Conservation (phyloP, 768 basidiomycete species). For the Boletus bicolor region DNA sequence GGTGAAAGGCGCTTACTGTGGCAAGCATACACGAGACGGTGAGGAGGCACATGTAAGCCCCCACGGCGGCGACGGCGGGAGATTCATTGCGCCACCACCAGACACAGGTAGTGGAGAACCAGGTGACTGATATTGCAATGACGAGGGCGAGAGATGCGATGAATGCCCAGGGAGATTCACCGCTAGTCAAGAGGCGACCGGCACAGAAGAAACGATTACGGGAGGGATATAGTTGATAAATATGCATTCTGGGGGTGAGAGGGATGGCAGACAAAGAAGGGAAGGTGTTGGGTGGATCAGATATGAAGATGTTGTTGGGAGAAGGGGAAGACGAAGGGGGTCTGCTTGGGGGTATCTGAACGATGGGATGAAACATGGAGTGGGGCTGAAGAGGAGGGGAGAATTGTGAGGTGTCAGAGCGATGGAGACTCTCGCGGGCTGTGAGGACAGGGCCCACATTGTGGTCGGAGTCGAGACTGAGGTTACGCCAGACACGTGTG, state of each 20-base stretch:
- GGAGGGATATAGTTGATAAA: constrained; percentile 66
- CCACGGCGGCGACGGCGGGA: constrained; percentile 64
- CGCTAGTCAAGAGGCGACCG: constrained; percentile 77
- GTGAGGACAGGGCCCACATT: constrained; percentile 20
- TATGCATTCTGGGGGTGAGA: constrained; percentile 37
- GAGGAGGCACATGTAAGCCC: constrained; percentile 59
- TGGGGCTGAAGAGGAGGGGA: constrained; percentile 10
- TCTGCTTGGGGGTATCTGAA: constrained; percentile 25
- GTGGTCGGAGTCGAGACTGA: constrained; percentile 50
- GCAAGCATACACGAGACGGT: constrained; percentile 74
- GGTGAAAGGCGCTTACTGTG: constrained; percentile 49
- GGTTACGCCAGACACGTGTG: constrained; percentile 53
- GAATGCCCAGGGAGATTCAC: constrained; percentile 84
- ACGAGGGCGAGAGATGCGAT: constrained; percentile 58
- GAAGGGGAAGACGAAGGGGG: constrained; percentile 26
- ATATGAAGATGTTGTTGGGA: constrained; percentile 28
- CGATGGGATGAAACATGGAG: constrained; percentile 22
- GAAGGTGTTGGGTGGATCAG: constrained; percentile 29
- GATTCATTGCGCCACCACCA: constrained; percentile 88
- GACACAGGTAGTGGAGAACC: constrained; percentile 84
- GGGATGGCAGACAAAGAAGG: constrained; percentile 38
- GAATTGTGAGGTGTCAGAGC: constrained; percentile 3
- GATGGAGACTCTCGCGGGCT: neutral
- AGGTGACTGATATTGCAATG: constrained; percentile 68
- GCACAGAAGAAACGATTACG: constrained; percentile 72